phyloP scores from a whole-genome alignment of 495 filamentous ascomycete species.

The Penicillium fimorum region DNA sequence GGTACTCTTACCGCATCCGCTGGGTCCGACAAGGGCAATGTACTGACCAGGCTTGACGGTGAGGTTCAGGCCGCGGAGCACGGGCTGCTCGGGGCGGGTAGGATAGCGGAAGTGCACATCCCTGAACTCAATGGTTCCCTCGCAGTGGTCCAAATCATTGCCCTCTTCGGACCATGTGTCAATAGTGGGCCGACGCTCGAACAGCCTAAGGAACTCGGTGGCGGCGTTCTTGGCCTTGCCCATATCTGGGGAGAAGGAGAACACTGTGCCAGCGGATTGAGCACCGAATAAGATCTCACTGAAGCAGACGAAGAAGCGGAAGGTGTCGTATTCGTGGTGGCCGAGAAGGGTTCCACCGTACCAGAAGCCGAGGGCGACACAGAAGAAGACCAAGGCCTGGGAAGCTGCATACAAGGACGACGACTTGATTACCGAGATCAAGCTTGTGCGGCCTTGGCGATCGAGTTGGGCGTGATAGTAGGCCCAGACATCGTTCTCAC shows the following conservation, averaged over 20 bases:
- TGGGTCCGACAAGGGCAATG: constrained; percentile 76
- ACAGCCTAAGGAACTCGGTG: constrained; percentile 69
- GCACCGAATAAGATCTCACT: constrained; percentile 76
- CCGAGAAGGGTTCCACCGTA: constrained; percentile 81
- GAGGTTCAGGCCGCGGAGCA: constrained; percentile 71
- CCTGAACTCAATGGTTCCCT: constrained; percentile 72
- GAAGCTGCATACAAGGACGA: constrained; percentile 75
- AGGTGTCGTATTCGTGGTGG: constrained; percentile 64
- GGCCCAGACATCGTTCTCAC: constrained; percentile 74
- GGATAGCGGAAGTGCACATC: constrained; percentile 83
- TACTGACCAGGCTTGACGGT: constrained; percentile 73
- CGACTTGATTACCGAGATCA: constrained; percentile 64
- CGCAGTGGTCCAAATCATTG: constrained; percentile 52
- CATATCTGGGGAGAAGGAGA: constrained; percentile 84
- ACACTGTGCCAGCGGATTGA: constrained; percentile 82
- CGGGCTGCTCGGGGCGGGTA: constrained; percentile 74
- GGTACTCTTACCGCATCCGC: constrained; percentile 82
- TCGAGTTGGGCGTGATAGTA: constrained; percentile 70
- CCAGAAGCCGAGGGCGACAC: constrained; percentile 89
- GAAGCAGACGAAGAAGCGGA: constrained; percentile 87
- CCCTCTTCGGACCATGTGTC: constrained; percentile 82
- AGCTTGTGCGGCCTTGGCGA: constrained; percentile 56
- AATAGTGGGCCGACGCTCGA: constrained; percentile 73
- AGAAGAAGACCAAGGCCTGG: constrained; percentile 77
- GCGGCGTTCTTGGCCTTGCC: constrained; percentile 84